phyloP scores from a whole-genome alignment of 2,329 filamentous ascomycete species.

The Biscogniauxia sp. region DNA sequence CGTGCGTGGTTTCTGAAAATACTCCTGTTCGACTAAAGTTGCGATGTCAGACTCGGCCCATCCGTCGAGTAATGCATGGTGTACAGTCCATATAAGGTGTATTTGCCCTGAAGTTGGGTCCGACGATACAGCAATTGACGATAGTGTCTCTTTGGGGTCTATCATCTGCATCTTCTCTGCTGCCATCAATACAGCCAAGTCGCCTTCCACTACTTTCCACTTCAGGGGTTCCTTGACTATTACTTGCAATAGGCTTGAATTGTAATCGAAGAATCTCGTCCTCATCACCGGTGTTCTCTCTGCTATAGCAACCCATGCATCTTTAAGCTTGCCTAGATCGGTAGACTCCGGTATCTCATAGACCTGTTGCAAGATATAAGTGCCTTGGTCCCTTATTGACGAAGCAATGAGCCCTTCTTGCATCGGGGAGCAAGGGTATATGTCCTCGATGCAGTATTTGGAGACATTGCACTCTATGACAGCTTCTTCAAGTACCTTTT shows the following conservation, averaged over 20 bases:
- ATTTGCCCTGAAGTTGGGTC: conserved; percentile 1
- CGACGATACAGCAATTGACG: neutral
- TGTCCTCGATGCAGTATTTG: conserved; percentile 2
- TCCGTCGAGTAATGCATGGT: conserved; percentile 6
- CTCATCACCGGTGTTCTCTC: conserved; percentile 5
- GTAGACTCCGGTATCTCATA: conserved; percentile 1
- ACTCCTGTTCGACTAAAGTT: conserved; percentile 2
- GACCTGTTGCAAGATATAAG: conserved; percentile 5
- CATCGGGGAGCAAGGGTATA: conserved; percentile 3
- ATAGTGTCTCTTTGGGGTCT: conserved; percentile 1
- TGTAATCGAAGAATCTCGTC: conserved; percentile 1
- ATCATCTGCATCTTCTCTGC: conserved; percentile 3
- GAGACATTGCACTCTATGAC: neutral
- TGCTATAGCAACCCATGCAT: neutral
- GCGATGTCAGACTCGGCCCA: conserved; percentile 2
- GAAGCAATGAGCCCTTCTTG: conserved; percentile 7
- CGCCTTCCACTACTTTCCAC: conserved; percentile 6
- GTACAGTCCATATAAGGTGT: conserved; percentile 5
- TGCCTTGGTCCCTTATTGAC: conserved; percentile 1
- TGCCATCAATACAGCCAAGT: conserved; percentile 1
- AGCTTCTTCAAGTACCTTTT: neutral
- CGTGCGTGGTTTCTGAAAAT: conserved; percentile 1
- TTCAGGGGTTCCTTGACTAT: conserved; percentile 3
- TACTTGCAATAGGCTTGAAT: neutral
- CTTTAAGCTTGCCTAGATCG: conserved; percentile 2